phyloP scores from a whole-genome alignment of 805 yeast species.

The Nakazawaea sp. region DNA sequence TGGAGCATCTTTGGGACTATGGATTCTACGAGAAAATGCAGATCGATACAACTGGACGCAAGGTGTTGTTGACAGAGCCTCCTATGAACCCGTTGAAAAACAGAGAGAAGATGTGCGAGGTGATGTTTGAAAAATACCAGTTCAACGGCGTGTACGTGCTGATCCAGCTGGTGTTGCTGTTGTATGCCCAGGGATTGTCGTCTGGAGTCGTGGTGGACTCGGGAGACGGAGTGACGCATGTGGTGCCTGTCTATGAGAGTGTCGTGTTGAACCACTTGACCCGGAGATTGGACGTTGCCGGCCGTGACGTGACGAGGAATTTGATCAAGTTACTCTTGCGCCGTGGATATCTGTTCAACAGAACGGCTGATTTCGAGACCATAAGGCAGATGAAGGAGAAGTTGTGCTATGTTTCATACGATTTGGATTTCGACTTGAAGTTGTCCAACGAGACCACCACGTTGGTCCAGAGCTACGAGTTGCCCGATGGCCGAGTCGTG shows the following conservation, averaged over 20 bases:
- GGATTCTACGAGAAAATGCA: slow-evolving; percentile 90
- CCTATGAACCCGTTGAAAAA: slow-evolving; percentile 95
- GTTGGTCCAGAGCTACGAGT: slow-evolving; percentile 81
- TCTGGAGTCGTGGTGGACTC: slow-evolving; percentile 98
- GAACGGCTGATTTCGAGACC: slow-evolving; percentile 98
- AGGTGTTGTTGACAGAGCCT: slow-evolving; percentile 90
- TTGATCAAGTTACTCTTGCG: slow-evolving; percentile 85
- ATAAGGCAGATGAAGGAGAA: slow-evolving; percentile 97
- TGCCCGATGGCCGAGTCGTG: slow-evolving; percentile 94
- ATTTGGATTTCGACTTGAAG: slow-evolving; percentile 81
- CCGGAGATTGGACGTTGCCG: slow-evolving; percentile 91
- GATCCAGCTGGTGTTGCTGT: slow-evolving; percentile 95
- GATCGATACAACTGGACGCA: slow-evolving; percentile 64
- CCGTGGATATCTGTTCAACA: slow-evolving; percentile 95
- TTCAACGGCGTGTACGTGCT: slow-evolving; percentile 94
- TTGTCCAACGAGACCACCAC: slow-evolving; percentile 94
- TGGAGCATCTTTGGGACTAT: slow-evolving; percentile 98
- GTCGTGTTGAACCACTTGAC: slow-evolving; percentile 95
- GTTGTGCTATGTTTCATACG: slow-evolving; percentile 91
- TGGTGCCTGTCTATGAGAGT: slow-evolving; percentile 96
- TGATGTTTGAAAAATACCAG: slow-evolving; percentile 86
- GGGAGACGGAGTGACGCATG: slow-evolving; percentile 98
- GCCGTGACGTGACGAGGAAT: slow-evolving; percentile 97
- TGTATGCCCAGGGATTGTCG: slow-evolving; percentile 93
- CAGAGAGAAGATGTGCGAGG: slow-evolving; percentile 86